Percentiles rank a stretch among this genome's conserved stretches.
phyloP scores from a whole-genome alignment of 345 rosid species.

The Hypericum androsaemum region DNA sequence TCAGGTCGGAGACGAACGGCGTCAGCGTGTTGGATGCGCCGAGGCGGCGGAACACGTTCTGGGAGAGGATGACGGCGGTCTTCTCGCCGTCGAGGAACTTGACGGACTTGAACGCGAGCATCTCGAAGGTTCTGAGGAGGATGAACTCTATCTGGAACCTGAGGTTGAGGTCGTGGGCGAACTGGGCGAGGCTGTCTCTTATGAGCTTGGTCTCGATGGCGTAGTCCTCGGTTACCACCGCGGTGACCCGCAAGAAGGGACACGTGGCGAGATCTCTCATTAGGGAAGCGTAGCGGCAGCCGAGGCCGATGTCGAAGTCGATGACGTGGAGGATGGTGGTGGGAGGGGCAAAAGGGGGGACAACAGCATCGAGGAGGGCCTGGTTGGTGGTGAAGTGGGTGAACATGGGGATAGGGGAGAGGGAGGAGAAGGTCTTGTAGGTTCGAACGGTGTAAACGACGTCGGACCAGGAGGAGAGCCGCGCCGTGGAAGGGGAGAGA shows the following conservation, averaged over 20 bases:
- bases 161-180: slow-evolving; percentile 67
- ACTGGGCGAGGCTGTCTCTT: slow-evolving; percentile 64
- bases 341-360: slow-evolving; percentile 34
- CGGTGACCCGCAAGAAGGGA: slow-evolving; percentile 61
- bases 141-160: slow-evolving; percentile 73
- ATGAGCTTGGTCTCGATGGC: slow-evolving; percentile 56
- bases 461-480: slow-evolving; percentile 54
- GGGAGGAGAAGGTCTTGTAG: slow-evolving; percentile 55
- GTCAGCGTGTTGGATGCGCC: slow-evolving; percentile 28
- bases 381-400: slow-evolving; percentile 80
- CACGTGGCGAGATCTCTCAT: slow-evolving; percentile 53
- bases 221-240: slow-evolving; percentile 65
- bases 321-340: slow-evolving; percentile 59
- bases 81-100: slow-evolving; percentile 64
- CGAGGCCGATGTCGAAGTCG: slow-evolving; percentile 89
- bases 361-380: slow-evolving; percentile 49
- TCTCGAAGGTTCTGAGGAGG: slow-evolving; percentile 51
- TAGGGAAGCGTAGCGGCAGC: slow-evolving; percentile 84
- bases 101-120: slow-evolving; percentile 62
- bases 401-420: slow-evolving; percentile 89
- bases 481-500: slow-evolving; percentile 31
- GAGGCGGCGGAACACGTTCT: slow-evolving; percentile 50
- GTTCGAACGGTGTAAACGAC: slow-evolving; percentile 63
- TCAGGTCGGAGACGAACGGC: slow-evolving; percentile 42
- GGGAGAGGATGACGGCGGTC: slow-evolving; percentile 50